A percentile compares a stretch with the other conserved stretches of the same genome.
Conservation (phyloP, 805 yeast species). For the Debaryomyces castellii region DNA sequence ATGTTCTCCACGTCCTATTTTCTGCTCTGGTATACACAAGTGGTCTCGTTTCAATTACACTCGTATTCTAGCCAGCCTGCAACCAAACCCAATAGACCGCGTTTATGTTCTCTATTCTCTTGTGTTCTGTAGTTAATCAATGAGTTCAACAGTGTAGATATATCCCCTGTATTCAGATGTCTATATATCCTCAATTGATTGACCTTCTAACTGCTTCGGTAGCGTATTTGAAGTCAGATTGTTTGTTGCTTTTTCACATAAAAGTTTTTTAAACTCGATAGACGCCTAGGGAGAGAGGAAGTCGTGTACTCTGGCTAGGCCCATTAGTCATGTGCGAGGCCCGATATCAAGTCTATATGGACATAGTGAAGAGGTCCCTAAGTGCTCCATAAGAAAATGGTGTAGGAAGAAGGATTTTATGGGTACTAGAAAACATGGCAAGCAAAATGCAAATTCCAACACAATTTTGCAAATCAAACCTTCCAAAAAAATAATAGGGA, state of each 20-base stretch:
- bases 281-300: slow-evolving; percentile 1
- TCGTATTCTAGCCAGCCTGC: not conserved
- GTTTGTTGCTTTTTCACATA: not conserved
- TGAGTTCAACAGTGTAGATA: not conserved
- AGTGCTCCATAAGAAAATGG: not conserved
- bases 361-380: not conserved
- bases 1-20: not conserved
- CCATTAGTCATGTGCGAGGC: not conserved
- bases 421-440: not conserved
- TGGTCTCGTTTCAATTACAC: not conserved
- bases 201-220: not conserved
- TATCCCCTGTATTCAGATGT: not conserved
- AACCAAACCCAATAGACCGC: not conserved
- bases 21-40: not conserved
- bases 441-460: not conserved
- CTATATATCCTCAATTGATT: slow-evolving; percentile 1
- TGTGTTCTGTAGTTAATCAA: not conserved
- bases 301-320: slow-evolving; percentile 3
- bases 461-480: not conserved
- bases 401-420: not conserved
- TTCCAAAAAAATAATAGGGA: slow-evolving; percentile 1
- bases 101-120: not conserved
- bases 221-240: not conserved
- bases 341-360: not conserved
- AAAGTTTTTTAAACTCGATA: slow-evolving; percentile 1